Evolutionary conservation across 1,284 basidiomycete species (phyloP).

Genomic region (Meira nashicola): DNA sequence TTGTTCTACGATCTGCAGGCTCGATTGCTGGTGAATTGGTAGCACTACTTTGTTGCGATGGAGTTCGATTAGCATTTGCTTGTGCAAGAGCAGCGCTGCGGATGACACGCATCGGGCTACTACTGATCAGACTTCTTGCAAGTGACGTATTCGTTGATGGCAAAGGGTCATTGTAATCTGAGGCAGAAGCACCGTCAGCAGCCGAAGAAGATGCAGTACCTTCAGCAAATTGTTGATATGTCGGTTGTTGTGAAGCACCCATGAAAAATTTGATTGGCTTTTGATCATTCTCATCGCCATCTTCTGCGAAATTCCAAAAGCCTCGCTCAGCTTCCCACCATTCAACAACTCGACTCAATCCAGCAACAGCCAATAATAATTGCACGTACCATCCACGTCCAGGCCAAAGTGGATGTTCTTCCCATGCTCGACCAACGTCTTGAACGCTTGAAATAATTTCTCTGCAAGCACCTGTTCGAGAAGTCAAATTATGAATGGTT

Average conservation of each 20-base stretch:
- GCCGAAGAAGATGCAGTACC: conserved; percentile 9
- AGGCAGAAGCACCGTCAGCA: background rate
- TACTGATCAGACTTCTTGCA: background rate
- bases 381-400: conserved; percentile 98
- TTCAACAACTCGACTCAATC: conserved; percentile 89
- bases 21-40: conserved; percentile 39
- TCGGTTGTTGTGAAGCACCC: conserved; percentile 8
- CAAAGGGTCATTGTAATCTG: background rate
- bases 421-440: conserved; percentile 87
- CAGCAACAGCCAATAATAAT: conserved; percentile 79
- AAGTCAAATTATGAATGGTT: conserved; percentile 76
- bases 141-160: background rate
- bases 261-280: conserved; percentile 51
- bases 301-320: conserved; percentile 92
- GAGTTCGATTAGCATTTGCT: background rate
- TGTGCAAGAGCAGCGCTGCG: conserved; percentile 1
- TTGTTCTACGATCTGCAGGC: conserved; percentile 8
- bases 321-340: conserved; percentile 99
- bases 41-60: conserved; percentile 21
- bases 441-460: conserved; percentile 84
- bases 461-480: conserved; percentile 77
- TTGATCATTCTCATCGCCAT: conserved; percentile 65
- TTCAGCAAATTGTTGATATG: background rate
- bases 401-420: conserved; percentile 95
- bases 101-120: conserved; percentile 1